Evolutionary conservation across 139 green algal genomes (phyloP), one percentile per base, ranked within the genome.

Genomic region (Gonium pectorale): DNA sequence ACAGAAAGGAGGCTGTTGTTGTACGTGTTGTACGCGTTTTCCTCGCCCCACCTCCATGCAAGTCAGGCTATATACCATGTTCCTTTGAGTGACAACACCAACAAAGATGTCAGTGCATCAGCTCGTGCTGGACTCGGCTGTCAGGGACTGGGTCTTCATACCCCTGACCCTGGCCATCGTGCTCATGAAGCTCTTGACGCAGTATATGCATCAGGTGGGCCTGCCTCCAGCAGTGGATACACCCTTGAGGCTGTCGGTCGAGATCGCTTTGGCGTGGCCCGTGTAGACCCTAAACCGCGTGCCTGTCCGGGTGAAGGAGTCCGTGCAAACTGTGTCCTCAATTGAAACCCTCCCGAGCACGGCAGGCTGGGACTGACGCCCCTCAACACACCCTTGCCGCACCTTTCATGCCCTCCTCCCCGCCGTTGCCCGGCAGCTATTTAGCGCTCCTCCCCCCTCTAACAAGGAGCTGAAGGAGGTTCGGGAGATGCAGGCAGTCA

Each of bases 121-220:
- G 49, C 79, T 98, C 7, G 90, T 96, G 35, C 87, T 98, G 15
- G 95, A 98, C 74, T 63, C 86, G 5, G 87, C 94, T 38, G 93
- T 98, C 13, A 86, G 96, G 24, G 87, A 97, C 89, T 98, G 96
- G 96, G 95, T 98, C 27, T 93, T 98, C 44, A 92, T 98, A 27
- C 96, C 96, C 2, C 87, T 98, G 15, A 98, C 96, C 2, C 29
- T 95, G 1, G 92, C 91, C 66, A 96, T 98, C 31, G 73, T 97
- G 5, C 88, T 98, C 2, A 97, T 98, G 93, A 96, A 96, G 90
- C 83, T 98, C 33, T 64, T 98, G 43, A 91, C 94, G 41, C 96
- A 98, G 84, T 98, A 97, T 64, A 92, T 89, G 19, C 89, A 94
- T 72, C 62, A 90, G 86, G 90, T 90, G n/a, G n/a, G n/a, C n/a